These are phyloP conservation scores for Peronospora farinosa DNA, from an alignment of 352 stramenopile genomes.

Conservation along the genomic window DNA sequence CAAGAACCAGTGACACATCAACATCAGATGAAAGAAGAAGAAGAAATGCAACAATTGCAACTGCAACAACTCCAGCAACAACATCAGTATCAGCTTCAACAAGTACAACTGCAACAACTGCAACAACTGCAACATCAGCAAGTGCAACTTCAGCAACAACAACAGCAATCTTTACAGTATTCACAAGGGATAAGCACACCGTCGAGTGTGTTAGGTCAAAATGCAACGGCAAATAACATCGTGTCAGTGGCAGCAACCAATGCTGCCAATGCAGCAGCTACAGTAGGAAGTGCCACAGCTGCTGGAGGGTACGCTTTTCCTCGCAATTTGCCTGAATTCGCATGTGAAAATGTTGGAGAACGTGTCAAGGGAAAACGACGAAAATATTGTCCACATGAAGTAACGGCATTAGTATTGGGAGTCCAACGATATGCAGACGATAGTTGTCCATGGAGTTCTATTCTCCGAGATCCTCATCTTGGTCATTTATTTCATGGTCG, in stretches of 20 bases:
- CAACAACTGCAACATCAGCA: constrained; percentile 30
- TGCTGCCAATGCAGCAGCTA: constrained; percentile 24
- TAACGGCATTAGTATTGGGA: constrained; percentile 73
- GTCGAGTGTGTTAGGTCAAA: constrained; percentile 29
- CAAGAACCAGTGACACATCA: constrained; percentile 16
- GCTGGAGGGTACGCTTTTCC: constrained; percentile 48
- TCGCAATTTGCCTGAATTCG: constrained; percentile 70
- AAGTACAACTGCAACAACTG: constrained; percentile 26
- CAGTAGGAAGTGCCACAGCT: constrained; percentile 22
- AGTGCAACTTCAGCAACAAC: not conserved
- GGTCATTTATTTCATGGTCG: constrained; percentile 72
- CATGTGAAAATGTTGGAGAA: constrained; percentile 76
- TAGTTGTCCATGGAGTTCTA: constrained; percentile 79
- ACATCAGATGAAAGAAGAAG: constrained; percentile 30
- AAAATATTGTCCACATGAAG: constrained; percentile 82
- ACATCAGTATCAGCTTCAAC: constrained; percentile 30
- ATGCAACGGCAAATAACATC: constrained; percentile 31
- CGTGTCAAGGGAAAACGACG: constrained; percentile 77
- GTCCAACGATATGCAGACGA: constrained; percentile 80
- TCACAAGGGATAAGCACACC: constrained; percentile 17
- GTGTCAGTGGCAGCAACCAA: constrained; percentile 37
- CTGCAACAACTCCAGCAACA: constrained; percentile 28
- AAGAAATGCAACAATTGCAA: constrained; percentile 30
- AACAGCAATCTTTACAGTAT: constrained; percentile 34
- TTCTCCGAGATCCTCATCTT: constrained; percentile 63